Base-by-base conservation (phyloP, 169 alveolate genomes). In the Cystoisospora suis region DNA sequence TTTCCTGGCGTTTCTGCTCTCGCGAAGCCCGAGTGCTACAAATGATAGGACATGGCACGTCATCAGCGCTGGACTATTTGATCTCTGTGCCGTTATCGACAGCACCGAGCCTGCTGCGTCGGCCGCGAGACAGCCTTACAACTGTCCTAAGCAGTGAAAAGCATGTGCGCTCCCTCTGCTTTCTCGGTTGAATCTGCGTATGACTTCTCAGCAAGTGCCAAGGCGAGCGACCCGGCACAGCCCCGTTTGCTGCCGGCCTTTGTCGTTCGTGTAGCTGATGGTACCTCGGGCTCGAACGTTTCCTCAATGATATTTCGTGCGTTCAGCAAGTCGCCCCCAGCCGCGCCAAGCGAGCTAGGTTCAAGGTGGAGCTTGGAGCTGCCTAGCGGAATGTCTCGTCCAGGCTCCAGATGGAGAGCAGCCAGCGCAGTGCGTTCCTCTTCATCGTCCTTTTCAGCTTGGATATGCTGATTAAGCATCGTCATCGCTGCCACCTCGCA, bases 401-500 rank as follows among this genome's bases (percentile, higher is more conserved):
- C 83, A 32, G 83, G 58, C n/a, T 38, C 17, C 6, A 72, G 83
- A 34, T 40, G 49, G 53, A 72, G 58, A 12, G 20, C 32, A 5
- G 49, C 58, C 58, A 72, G 56, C 23, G 83, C 27, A 47, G 38
- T 12, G 4, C n/a, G 83, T 34, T 72, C 58, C 83, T 72, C 40
- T 38, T 3, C 83, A 15, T 72, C 83, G 1, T 72, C 58, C 4
- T 72, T 36, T 56, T 72, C 83, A 17, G 47, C 83, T 17, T 38
- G 58, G 56, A 72, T 72, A 56, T 72, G 32, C 83, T 38, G 83
- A 34, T 72, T 72, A 34, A 72, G 59, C 83, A 72, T 72, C 27
- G 38, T 36, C 83, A 72, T 38, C 49, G 83, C 83, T 72, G 44
- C 83, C n/a, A 40, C 83, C 27, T 38, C 83, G 83, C 83, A 72